Evolutionary conservation across 306 rosid species (phyloP).

Genomic region (Castanopsis chinensis): DNA sequence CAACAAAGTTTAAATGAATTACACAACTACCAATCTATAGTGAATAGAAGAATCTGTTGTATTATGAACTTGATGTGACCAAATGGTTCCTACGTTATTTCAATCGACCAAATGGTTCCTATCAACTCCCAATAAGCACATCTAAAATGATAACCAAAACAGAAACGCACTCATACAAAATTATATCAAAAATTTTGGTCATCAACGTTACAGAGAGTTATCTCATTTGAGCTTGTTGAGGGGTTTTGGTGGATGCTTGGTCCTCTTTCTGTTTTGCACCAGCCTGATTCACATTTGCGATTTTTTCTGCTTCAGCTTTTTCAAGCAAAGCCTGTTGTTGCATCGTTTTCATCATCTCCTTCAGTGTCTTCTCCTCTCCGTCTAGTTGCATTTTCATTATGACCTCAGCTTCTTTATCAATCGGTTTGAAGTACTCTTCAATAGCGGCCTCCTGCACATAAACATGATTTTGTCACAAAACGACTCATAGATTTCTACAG

Average conservation of each 20-base stretch:
- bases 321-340: slow-evolving; percentile 62
- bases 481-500: neutral
- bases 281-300: slow-evolving; percentile 14
- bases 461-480: slow-evolving; percentile 22
- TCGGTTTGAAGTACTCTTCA: slow-evolving; percentile 87
- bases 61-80: too few relatives aligned
- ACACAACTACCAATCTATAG: too few relatives aligned
- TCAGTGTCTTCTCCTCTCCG: slow-evolving; percentile 63
- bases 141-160: neutral
- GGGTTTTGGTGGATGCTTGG: slow-evolving; percentile 28
- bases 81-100: too few relatives aligned
- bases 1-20: too few relatives aligned
- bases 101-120: too few relatives aligned
- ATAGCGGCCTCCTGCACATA: slow-evolving; percentile 72
- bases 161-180: slow-evolving; percentile 1
- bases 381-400: slow-evolving; percentile 72
- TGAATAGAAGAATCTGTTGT: too few relatives aligned
- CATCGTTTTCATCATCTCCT: slow-evolving; percentile 64
- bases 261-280: slow-evolving; percentile 27
- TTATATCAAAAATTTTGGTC: slow-evolving; percentile 3
- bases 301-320: slow-evolving; percentile 40
- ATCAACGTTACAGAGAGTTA: slow-evolving; percentile 9
- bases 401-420: slow-evolving; percentile 75
- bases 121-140: neutral
- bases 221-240: slow-evolving; percentile 40